A percentile compares a stretch with the other conserved stretches of the same genome.
These are phyloP conservation scores for Talaromyces sp. DNA, from an alignment of 2,329 filamentous ascomycete genomes.

Conservation along the genomic window DNA sequence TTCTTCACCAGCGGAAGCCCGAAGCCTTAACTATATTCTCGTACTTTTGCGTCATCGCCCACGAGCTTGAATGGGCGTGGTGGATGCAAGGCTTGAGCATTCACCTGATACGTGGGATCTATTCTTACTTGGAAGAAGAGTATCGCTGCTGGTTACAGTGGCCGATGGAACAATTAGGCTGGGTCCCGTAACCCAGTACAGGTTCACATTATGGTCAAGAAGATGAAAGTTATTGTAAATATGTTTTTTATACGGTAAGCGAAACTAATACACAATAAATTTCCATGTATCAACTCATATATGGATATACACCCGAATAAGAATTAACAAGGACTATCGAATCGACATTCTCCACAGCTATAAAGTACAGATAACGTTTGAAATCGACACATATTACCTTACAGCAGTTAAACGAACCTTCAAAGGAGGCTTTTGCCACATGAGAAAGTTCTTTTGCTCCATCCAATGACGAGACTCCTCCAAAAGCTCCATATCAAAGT, in stretches of 20 bases:
- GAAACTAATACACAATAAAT: no score
- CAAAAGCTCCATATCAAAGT: conserved; percentile 43
- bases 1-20: conserved; percentile 12
- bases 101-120: conserved; percentile 15
- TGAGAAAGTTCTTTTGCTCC: conserved; percentile 31
- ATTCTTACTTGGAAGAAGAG: conserved; percentile 15
- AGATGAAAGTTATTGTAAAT: no score
- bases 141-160: conserved; percentile 18
- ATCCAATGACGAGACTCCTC: conserved; percentile 36
- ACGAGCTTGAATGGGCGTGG: conserved; percentile 20
- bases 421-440: conserved; percentile 39
- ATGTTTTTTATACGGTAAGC: no score
- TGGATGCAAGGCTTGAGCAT: conserved; percentile 20
- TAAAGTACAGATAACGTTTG: no score
- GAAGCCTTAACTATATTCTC: conserved; percentile 18
- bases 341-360: no score
- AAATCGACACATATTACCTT: no score
- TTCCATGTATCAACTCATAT: no score
- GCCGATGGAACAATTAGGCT: conserved; percentile 22
- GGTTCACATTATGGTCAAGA: no score
- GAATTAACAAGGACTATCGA: no score
- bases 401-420: conserved; percentile 22
- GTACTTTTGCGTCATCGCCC: conserved; percentile 17
- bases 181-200: not conserved
- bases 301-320: no score